phyloP scores from a whole-genome alignment of 768 basidiomycete genomes.

The Asterophora parasitica region DNA sequence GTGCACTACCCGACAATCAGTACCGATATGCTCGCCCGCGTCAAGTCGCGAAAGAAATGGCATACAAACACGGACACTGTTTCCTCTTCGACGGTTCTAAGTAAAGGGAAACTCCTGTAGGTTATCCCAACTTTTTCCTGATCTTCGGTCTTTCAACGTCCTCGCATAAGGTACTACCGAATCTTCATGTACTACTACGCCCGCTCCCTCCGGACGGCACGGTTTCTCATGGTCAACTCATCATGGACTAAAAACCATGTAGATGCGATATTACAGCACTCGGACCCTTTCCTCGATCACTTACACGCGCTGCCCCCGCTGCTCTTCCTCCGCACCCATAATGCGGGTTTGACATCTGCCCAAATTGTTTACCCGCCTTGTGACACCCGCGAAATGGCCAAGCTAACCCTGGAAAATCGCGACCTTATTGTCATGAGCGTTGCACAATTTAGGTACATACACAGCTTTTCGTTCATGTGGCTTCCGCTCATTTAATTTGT shows the following conservation, averaged over 20 bases:
- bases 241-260: slow-evolving; percentile 91
- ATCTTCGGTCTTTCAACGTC: not conserved
- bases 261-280: slow-evolving; percentile 60
- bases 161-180: slow-evolving; percentile 70
- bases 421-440: slow-evolving; percentile 75
- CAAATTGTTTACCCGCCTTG: slow-evolving; percentile 88
- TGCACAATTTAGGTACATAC: slow-evolving; percentile 83
- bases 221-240: slow-evolving; percentile 90
- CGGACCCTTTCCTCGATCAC: slow-evolving; percentile 44
- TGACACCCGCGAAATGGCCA: slow-evolving; percentile 69
- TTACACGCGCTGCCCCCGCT: slow-evolving; percentile 42
- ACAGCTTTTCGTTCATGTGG: not conserved
- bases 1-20: slow-evolving; percentile 97
- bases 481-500: not conserved
- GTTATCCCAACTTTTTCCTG: not conserved
- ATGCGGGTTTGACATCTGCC: slow-evolving; percentile 25
- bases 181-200: slow-evolving; percentile 84
- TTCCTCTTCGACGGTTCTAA: slow-evolving; percentile 51
- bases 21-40: slow-evolving; percentile 86
- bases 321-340: slow-evolving; percentile 24
- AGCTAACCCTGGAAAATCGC: slow-evolving; percentile 48
- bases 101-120: slow-evolving; percentile 60
- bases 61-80: slow-evolving; percentile 60
- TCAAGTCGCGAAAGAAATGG: slow-evolving; percentile 50
- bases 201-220: slow-evolving; percentile 63